Base-by-base conservation (phyloP, 1,139 yeast genomes). In the Sugiyamaella neomexicana region DNA sequence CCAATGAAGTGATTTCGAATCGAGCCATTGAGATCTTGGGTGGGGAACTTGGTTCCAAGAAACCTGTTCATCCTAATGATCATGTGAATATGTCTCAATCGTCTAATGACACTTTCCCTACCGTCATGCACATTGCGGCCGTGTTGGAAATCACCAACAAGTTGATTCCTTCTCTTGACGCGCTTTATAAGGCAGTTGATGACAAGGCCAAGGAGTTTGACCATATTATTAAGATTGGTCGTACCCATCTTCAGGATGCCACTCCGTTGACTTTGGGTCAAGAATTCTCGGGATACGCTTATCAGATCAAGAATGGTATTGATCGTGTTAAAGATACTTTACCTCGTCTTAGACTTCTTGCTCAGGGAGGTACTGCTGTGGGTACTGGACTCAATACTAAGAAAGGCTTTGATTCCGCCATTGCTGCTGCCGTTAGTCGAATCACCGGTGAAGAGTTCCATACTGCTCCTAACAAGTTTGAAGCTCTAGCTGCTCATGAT, bases 361-460 rank as follows among this genome's bases (percentile, higher is more conserved):
- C 99, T 53, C 99, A 93, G 79, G 99, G 99, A 76, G 99, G 99
- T 75, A 93, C 99, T 61, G 99, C 99, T 58, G 99, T 93, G 55
- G 99, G 99, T 66, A 93, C 99, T 55, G 99, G 99, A 62, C 82
- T 93, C 65, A 93, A 93, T 82, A 91, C 99, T 74, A 85, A 74
- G 69, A 81, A 82, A 70, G 98, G 98, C 16, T 93, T 88, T 72
- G 96, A 90, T 68, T 83, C 77, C 63, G 83, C 86, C 67, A 82
- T 93, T 63, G 96, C 97, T 58, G 82, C 78, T 57, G 81, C 85
- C 69, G 95, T 90, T 44, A 73, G 95, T 57, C 80, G 81, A 65
- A 81, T 89, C 72, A 89, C 98, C 53, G 97, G 97, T 52, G 80
- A 88, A 68, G 83, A 84, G 58, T 93, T 93, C 77, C 75, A 80